Base-by-base conservation (phyloP, 495 filamentous ascomycete genomes). In the Corynascus novoguineensis region DNA sequence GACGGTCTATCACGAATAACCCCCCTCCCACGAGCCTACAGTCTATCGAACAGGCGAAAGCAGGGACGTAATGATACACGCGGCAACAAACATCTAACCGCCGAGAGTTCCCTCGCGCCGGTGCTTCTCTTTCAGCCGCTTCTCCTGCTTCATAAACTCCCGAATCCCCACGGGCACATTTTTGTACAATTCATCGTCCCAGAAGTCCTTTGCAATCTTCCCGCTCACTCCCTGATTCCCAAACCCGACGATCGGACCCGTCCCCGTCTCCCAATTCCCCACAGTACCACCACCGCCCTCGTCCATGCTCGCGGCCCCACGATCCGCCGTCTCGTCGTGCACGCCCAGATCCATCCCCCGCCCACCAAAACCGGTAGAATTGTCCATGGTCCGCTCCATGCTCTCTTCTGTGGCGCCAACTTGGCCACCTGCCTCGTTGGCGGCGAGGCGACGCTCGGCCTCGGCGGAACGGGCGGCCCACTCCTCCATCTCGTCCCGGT, bases 101-200 rank as follows among this genome's bases (percentile, higher is more conserved):
- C 76, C 73, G 28, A 67, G 41, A 21, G 72, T 73, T 9, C 71
- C 70, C 50, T 79, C 75, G 40, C 66, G 64, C 58, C 57, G 65
- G 65, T 89, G 86, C 71, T 82, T 89, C 72, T 87, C 79, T 69
- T 90, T 90, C 58, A 98, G 72, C 70, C 74, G 86, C 81, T 97
- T 98, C 77, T 98, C 93, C 47, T 85, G 90, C 76, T 86, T 88
- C 92, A 98, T 97, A 71, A 98, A 98, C 68, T 95, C 93, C 54
- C 87, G 80, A 59, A 98, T 96, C 6, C 93, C 95, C 21, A 98
- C 88, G 0, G 95, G 92, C 40, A 98, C 83, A 60, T 83, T 84
- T 53, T 81, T 82, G 68, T 95, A 95, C 49, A 95, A 60, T 51
- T 88, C 83, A 29, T 81, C 79, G 52, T 79, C 75, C 68, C 72